Evolutionary conservation across 768 basidiomycete species (phyloP).

Genomic region (Pulveroboletus sp.): DNA sequence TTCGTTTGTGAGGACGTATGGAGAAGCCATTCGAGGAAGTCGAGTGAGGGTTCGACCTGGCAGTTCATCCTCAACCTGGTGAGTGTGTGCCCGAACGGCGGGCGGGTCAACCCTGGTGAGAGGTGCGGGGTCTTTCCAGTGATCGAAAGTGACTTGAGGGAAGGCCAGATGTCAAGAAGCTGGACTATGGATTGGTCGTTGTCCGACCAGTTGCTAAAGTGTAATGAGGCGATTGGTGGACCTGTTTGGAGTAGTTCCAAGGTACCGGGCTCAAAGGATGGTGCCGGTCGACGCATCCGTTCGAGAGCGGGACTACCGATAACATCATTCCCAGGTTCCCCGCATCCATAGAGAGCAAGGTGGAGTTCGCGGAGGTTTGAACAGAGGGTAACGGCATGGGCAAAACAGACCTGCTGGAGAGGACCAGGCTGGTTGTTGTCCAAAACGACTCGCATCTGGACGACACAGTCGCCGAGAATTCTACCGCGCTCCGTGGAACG

Average conservation of each 20-base stretch:
- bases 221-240: constrained; percentile 48
- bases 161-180: constrained; percentile 61
- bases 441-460: constrained; percentile 49
- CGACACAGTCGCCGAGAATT: constrained; percentile 49
- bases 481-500: constrained; percentile 43
- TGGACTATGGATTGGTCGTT: constrained; percentile 52
- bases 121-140: constrained; percentile 55
- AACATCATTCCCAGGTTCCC: constrained; percentile 46
- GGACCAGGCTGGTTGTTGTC: constrained; percentile 65
- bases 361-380: constrained; percentile 53
- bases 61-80: constrained; percentile 59
- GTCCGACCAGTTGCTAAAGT: constrained; percentile 70
- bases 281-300: constrained; percentile 47
- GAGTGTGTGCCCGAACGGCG: constrained; percentile 44
- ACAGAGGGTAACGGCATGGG: constrained; percentile 52
- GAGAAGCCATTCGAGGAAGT: constrained; percentile 68
- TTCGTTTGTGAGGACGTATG: constrained; percentile 45
- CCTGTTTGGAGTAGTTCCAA: constrained; percentile 49
- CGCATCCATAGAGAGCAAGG: constrained; percentile 56
- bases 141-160: constrained; percentile 50
- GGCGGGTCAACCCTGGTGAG: constrained; percentile 33
- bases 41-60: constrained; percentile 55
- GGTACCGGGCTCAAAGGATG: constrained; percentile 50
- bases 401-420: constrained; percentile 53
- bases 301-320: constrained; percentile 43